Percentiles rank a stretch among this genome's conserved stretches.
These are phyloP conservation scores for Kodamaea kaohsiungensis DNA, from an alignment of 805 yeast species.

Conservation along the genomic window DNA sequence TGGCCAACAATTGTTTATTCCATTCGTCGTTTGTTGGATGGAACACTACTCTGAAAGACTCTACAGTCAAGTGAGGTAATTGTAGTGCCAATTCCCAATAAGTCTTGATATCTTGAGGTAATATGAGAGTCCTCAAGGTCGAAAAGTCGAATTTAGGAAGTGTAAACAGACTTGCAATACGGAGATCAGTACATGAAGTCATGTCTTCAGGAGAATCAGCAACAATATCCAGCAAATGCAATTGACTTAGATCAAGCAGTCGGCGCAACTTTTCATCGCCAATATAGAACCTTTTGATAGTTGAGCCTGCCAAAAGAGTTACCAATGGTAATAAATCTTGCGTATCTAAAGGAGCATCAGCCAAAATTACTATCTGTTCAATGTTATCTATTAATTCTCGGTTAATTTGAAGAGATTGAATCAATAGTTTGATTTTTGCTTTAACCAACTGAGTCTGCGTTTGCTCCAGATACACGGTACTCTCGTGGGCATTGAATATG, in stretches of 20 bases:
- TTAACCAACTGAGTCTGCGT: constrained; percentile 27
- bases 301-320: neutral
- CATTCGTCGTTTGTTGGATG: constrained; percentile 13
- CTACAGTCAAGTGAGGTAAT: neutral
- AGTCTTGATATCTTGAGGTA: constrained; percentile 13
- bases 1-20: constrained; percentile 14
- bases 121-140: constrained; percentile 16
- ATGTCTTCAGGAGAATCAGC: constrained; percentile 16
- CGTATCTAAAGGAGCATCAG: constrained; percentile 24
- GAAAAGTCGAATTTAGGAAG: neutral
- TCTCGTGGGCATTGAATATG: constrained; percentile 1
- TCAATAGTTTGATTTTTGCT: constrained; percentile 43
- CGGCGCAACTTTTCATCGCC: constrained; percentile 17
- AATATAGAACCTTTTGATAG: constrained; percentile 19
- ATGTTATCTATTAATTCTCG: constrained; percentile 32
- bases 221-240: constrained; percentile 8
- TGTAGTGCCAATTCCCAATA: constrained; percentile 20
- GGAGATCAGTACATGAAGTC: neutral
- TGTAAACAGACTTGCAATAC: neutral
- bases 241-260: constrained; percentile 8
- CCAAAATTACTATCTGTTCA: constrained; percentile 24
- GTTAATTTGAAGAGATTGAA: constrained; percentile 37
- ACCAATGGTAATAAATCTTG: constrained; percentile 8
- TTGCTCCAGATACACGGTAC: constrained; percentile 13
- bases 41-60: constrained; percentile 28